phyloP scores from a whole-genome alignment of 345 rosid genomes.

The Citrus glauca region DNA sequence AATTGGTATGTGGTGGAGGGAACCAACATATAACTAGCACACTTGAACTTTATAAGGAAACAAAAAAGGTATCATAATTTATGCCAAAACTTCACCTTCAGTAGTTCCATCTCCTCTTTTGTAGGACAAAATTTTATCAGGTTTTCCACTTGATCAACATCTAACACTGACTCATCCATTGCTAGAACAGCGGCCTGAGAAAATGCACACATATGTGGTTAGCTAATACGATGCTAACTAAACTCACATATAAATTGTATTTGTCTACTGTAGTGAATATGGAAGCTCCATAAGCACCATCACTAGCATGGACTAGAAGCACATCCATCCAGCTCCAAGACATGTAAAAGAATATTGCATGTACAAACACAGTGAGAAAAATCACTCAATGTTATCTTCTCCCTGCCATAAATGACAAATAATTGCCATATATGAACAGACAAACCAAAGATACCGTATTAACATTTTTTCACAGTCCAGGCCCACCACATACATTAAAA shows the following conservation, averaged over 20 bases:
- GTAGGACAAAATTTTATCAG: slow-evolving; percentile 98
- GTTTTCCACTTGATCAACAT: slow-evolving; percentile 97
- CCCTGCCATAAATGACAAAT: not conserved
- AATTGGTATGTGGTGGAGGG: not conserved
- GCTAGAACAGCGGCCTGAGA: slow-evolving; percentile 92
- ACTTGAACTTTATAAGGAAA: not conserved
- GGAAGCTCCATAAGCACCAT: not conserved
- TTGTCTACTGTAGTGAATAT: not conserved
- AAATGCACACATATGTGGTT: slow-evolving; percentile 16
- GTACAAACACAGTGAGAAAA: not conserved
- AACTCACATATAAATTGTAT: not conserved
- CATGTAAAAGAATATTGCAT: not conserved
- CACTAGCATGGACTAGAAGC: not conserved
- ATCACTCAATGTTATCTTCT: not conserved
- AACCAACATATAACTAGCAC: not conserved
- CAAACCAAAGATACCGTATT: not conserved
- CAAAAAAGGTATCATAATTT: slow-evolving; percentile 6
- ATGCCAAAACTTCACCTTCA: slow-evolving; percentile 62
- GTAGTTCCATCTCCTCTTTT: slow-evolving; percentile 98
- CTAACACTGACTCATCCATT: slow-evolving; percentile 87
- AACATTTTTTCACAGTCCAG: not conserved
- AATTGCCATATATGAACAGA: not conserved
- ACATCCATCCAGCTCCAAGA: not conserved
- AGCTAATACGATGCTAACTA: not conserved
- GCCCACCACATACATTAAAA: not conserved